These are phyloP conservation scores for Gracilaria domingensis DNA, from an alignment of 23 red algal genomes.

Conservation along the genomic window DNA sequence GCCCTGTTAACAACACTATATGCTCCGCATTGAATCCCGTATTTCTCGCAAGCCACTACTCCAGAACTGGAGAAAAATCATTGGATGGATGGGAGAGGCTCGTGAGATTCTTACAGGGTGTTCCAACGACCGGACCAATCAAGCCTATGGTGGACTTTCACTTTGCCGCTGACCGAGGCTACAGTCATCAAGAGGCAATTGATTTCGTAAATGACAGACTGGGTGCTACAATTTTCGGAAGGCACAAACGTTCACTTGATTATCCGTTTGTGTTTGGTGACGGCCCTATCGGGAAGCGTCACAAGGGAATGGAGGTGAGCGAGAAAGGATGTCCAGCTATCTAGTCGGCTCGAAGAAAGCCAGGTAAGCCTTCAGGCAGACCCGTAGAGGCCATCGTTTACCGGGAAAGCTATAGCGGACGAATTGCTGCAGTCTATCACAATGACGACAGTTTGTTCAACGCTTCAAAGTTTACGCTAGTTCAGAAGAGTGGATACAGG, in stretches of 20 bases:
- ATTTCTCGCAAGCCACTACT: conserved; percentile 35
- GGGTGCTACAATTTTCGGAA: neutral
- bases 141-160: neutral
- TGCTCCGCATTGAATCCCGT: conserved; percentile 30
- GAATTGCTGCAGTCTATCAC: conserved; percentile 21
- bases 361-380: neutral
- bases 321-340: neutral
- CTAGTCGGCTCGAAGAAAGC: conserved; percentile 15
- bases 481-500: neutral
- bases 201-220: conserved; percentile 8
- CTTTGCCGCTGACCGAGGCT: conserved; percentile 5
- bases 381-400: neutral
- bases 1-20: conserved; percentile 1
- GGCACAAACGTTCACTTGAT: conserved; percentile 3
- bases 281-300: neutral
- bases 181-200: neutral
- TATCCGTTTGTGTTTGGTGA: conserved; percentile 26
- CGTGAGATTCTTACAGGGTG: neutral
- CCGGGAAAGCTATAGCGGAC: conserved; percentile 22
- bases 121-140: conserved; percentile 13
- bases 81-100: conserved; percentile 19
- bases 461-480: conserved; percentile 21
- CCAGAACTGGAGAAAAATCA: neutral
- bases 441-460: conserved; percentile 5
- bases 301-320: neutral